A percentile compares a stretch with the other conserved stretches of the same genome.
phyloP scores from a whole-genome alignment of 2,329 filamentous ascomycete genomes.

The Diaporthe vaccinii region DNA sequence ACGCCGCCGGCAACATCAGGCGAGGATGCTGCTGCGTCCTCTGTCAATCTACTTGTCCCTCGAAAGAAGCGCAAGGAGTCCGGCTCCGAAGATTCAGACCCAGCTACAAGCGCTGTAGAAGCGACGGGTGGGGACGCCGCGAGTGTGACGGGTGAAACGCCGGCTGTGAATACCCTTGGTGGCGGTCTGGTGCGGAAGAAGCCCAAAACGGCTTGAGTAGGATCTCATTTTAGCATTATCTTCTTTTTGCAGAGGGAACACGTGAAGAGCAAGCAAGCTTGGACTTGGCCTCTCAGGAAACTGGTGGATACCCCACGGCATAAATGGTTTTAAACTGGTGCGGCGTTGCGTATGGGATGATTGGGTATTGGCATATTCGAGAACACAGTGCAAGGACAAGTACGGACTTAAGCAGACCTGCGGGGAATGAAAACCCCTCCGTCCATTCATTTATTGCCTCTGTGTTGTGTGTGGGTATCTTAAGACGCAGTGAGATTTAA shows the following conservation, averaged over 20 bases:
- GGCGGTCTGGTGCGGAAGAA: conserved; percentile 62
- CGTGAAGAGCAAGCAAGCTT: not conserved
- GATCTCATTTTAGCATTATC: not conserved
- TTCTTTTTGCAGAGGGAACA: not conserved
- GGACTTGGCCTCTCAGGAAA: conserved; percentile 11
- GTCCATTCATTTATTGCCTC: not conserved
- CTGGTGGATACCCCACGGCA: conserved; percentile 37
- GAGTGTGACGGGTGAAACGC: conserved; percentile 30
- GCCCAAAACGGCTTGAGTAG: conserved; percentile 34
- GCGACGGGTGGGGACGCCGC: conserved; percentile 1
- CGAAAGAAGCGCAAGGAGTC: conserved; percentile 41
- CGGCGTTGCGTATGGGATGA: conserved; percentile 7
- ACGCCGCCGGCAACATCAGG: conserved; percentile 21
- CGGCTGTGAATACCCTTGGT: conserved; percentile 52
- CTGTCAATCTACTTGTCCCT: conserved; percentile 33
- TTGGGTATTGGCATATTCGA: not conserved
- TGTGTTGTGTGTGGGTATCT: conserved; percentile 36
- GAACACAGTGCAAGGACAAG: not conserved
- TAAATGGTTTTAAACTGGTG: conserved; percentile 15
- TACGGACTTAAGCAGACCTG: not conserved
- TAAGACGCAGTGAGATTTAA: not conserved
- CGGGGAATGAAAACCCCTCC: not conserved
- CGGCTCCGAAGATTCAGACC: conserved; percentile 38
- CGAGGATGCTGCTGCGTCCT: not conserved
- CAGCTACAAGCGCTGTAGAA: conserved; percentile 29